Evolutionary conservation across 805 yeast species (phyloP).

Genomic region (Wickerhamiella dianesei): DNA sequence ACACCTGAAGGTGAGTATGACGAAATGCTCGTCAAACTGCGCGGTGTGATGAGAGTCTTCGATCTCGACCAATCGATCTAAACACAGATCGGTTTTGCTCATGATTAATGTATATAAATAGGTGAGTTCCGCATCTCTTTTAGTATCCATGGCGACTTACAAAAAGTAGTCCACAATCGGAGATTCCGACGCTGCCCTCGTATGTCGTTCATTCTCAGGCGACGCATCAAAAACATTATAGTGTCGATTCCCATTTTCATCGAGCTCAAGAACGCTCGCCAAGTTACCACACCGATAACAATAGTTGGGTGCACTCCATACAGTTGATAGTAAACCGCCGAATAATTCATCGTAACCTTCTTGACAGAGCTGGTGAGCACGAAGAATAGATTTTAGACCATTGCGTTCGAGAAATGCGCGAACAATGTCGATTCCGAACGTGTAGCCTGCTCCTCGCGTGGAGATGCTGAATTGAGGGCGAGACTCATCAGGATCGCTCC

Average conservation of each 20-base stretch:
- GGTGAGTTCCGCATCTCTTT: neutral
- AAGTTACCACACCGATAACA: slow-evolving; percentile 95
- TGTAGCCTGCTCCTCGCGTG: slow-evolving; percentile 96
- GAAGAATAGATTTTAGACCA: slow-evolving; percentile 60
- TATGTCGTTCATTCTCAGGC: slow-evolving; percentile 65
- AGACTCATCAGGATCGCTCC: slow-evolving; percentile 96
- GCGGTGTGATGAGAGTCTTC: slow-evolving; percentile 19
- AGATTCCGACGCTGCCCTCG: slow-evolving; percentile 19
- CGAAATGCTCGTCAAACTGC: slow-evolving; percentile 72
- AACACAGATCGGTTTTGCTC: too few species aligned
- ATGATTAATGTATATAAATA: neutral
- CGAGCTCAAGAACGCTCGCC: slow-evolving; percentile 90
- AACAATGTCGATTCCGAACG: slow-evolving; percentile 85
- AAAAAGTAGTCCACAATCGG: slow-evolving; percentile 19
- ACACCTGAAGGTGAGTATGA: slow-evolving; percentile 78
- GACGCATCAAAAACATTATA: slow-evolving; percentile 96
- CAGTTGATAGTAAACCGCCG: slow-evolving; percentile 82
- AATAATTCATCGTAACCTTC: slow-evolving; percentile 91
- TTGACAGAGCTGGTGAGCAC: slow-evolving; percentile 95
- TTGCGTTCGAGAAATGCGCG: slow-evolving; percentile 72
- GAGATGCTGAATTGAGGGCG: slow-evolving; percentile 66
- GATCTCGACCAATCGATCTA: neutral
- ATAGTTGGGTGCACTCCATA: slow-evolving; percentile 98
- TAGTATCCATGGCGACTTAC: slow-evolving; percentile 1
- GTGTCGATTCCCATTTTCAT: slow-evolving; percentile 47